Evolutionary conservation across 495 filamentous ascomycete species (phyloP).

Genomic region (Penicillium manginii): DNA sequence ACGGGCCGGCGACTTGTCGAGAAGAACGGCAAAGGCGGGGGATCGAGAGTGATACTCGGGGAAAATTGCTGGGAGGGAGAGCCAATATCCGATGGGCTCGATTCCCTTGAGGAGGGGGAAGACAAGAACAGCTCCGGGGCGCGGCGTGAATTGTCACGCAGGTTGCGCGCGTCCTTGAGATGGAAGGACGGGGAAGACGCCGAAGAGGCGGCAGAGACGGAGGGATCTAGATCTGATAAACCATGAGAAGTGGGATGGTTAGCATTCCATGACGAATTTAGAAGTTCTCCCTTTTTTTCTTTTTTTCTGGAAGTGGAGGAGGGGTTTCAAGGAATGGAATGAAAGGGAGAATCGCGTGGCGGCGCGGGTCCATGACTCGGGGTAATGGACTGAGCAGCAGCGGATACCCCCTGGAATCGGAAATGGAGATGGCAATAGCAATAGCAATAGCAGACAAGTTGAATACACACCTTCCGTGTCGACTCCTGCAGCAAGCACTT

Average conservation of each 20-base stretch:
- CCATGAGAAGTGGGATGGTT: conserved; percentile 20
- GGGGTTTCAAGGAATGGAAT: conserved; percentile 17
- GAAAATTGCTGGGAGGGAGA: conserved; percentile 38
- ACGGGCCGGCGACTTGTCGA: conserved; percentile 34
- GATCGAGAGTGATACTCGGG: conserved; percentile 36
- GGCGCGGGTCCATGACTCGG: conserved; percentile 12
- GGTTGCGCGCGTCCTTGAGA: conserved; percentile 31
- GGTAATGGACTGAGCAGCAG: too few relatives aligned
- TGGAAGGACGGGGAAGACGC: conserved; percentile 44
- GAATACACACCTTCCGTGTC: conserved; percentile 53
- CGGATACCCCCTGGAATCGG: too few relatives aligned
- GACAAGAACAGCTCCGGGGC: conserved; percentile 37
- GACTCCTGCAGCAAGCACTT: conserved; percentile 58
- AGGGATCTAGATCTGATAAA: conserved; percentile 44
- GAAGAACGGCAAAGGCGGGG: conserved; percentile 40
- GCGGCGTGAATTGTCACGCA: conserved; percentile 39
- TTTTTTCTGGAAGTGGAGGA: conserved; percentile 11
- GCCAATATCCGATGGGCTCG: conserved; percentile 41
- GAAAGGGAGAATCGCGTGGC: conserved; percentile 26
- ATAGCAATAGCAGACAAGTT: too few relatives aligned
- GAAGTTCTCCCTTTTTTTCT: background rate
- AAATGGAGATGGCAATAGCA: conserved; percentile 5
- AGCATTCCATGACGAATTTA: conserved; percentile 6
- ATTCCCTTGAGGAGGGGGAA: conserved; percentile 43
- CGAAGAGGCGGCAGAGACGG: conserved; percentile 46